Base-by-base conservation (phyloP, 139 green algal genomes). In the Coelastrella sp. region DNA sequence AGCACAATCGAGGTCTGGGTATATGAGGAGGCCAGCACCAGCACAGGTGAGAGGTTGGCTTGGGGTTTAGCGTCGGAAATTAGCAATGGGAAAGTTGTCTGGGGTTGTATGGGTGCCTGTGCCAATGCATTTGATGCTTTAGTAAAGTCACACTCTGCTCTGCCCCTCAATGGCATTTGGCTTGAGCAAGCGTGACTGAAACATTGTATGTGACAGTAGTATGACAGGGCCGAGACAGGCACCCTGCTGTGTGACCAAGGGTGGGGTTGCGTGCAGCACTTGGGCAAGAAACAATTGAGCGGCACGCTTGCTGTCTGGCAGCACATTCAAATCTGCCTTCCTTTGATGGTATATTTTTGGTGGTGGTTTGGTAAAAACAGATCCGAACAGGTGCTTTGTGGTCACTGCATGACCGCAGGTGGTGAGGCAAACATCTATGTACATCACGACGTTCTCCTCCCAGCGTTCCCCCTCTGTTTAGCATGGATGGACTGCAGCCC, bases 371-470 rank as follows among this genome's bases (percentile, higher is more conserved):
- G 32, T 47, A 47, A 47, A 47, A 47, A 47, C 32, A 47, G 32
- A 47, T 71, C 10, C 61, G 11, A 13, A 71, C 61, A 71, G 61
- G 10, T 71, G 61, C 71, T 22, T 23, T 8, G 16, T 77, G 13
- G 71, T 77, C 6, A 11, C 16, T 6, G 14, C 32, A 47, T 47
- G 32, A 47, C 32, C 64, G 78, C 85, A 90, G 91, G 93, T 11
- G 93, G 89, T 5, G 92, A 95, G 58, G 93, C 93, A 32, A 98
- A 99, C 91, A 86, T 98, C 59, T 99, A 98, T 89, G 98, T 99
- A 23, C 98, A 99, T 91, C 98, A 99, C 88, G 97, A 99, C 79
- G 91, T 99, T 83, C 93, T 99, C 93, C 95, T 99, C 57, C 96
- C 98, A 19, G 95, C 96, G 22, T 99, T 99, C 89, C 98, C 98